phyloP scores from a whole-genome alignment of 2,329 filamentous ascomycete species.

The Rhynchosporium agropyri region DNA sequence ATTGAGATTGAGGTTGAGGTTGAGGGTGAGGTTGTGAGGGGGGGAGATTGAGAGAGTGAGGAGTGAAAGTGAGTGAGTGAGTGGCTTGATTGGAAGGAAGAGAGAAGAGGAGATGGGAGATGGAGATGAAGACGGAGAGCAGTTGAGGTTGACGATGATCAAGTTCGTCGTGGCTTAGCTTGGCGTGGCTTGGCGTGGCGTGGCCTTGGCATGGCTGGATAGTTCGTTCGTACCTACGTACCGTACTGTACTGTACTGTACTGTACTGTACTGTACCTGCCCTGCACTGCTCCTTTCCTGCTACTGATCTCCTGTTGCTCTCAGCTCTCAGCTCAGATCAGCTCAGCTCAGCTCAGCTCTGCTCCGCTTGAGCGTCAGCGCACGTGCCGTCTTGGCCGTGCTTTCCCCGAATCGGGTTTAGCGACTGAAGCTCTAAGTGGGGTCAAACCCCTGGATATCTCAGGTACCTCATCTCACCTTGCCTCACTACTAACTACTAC shows the following conservation, averaged over 20 bases:
- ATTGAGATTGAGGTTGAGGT: too few species aligned
- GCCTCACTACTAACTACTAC: too few species aligned
- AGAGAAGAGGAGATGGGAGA: conserved; percentile 14
- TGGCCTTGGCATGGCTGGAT: background rate
- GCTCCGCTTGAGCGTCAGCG: conserved; percentile 4
- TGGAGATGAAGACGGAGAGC: conserved; percentile 21
- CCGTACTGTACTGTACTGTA: background rate
- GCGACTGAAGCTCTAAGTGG: background rate
- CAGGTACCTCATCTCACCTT: background rate
- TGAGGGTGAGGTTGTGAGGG: too few species aligned
- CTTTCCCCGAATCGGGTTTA: background rate
- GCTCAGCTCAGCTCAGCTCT: background rate
- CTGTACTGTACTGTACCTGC: background rate
- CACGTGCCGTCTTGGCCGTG: conserved; percentile 6
- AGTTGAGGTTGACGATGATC: conserved; percentile 35
- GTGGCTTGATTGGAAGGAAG: too few species aligned
- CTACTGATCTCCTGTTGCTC: too few species aligned
- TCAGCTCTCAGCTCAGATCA: too few species aligned
- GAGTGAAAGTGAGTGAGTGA: too few species aligned
- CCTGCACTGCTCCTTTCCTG: too few species aligned
- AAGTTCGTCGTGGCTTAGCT: conserved; percentile 12
- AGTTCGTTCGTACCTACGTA: background rate
- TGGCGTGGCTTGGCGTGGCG: background rate
- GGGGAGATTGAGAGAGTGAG: too few species aligned
- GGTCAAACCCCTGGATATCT: background rate